A percentile compares a stretch with the other conserved stretches of the same genome.
Conservation (phyloP, 305 asterid species). For the Petunia hybrid region DNA sequence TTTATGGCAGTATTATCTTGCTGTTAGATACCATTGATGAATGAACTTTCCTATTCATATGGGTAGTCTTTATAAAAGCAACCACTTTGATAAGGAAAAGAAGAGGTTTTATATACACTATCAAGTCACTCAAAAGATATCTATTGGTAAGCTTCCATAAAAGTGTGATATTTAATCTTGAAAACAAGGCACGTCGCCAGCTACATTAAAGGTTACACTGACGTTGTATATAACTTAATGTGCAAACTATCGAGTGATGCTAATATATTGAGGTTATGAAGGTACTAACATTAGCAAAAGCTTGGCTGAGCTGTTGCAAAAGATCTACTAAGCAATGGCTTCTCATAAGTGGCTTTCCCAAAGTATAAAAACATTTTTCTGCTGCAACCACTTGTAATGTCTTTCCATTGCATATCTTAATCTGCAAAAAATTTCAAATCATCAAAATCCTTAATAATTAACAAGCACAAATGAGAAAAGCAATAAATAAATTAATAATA, state of each 20-base stretch:
- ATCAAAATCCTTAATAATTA: slow-evolving; percentile 36
- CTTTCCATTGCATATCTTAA: slow-evolving; percentile 98
- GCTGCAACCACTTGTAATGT: slow-evolving; percentile 85
- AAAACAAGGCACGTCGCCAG: no score
- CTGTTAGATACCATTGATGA: slow-evolving; percentile 3
- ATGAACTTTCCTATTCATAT: slow-evolving; percentile 1
- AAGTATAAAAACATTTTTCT: slow-evolving; percentile 80
- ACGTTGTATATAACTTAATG: no score
- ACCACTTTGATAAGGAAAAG: neutral
- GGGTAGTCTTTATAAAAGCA: neutral
- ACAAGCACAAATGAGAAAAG: neutral
- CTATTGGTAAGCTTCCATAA: no score
- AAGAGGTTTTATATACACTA: no score
- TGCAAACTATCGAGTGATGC: slow-evolving; percentile 12
- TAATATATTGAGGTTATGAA: slow-evolving; percentile 4
- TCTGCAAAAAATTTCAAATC: slow-evolving; percentile 61
- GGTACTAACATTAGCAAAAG: slow-evolving; percentile 84
- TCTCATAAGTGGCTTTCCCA: slow-evolving; percentile 76
- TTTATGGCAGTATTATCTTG: neutral
- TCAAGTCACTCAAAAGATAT: no score
- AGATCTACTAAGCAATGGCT: slow-evolving; percentile 98
- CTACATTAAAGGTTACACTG: no score
- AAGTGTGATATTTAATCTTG: no score
- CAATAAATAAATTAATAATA: neutral
- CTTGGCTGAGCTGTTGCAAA: slow-evolving; percentile 99